Conservation (phyloP, 768 basidiomycete species). For the Tylopilus felleus region DNA sequence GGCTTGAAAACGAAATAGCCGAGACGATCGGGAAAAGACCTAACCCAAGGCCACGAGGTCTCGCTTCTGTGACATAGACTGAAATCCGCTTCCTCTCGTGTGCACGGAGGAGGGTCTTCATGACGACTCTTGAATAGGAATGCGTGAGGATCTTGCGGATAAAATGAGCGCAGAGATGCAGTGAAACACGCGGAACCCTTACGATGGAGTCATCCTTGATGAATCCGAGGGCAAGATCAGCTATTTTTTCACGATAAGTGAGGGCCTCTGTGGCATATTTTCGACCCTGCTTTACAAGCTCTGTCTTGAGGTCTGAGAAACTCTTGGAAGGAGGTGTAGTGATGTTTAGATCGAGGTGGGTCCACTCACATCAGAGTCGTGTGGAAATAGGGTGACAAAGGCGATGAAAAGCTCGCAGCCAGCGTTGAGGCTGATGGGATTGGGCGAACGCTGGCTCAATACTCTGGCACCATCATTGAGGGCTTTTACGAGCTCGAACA, state of each 20-base stretch:
- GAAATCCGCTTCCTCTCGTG: conserved; percentile 91
- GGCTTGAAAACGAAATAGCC: conserved; percentile 3
- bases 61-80: conserved; percentile 96
- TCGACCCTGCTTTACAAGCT: conserved; percentile 78
- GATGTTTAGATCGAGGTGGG: conserved; percentile 10
- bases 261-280: conserved; percentile 76
- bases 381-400: conserved; percentile 81
- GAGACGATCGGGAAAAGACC: conserved; percentile 25
- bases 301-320: conserved; percentile 78
- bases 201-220: conserved; percentile 94
- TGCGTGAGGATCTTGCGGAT: conserved; percentile 84
- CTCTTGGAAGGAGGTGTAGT: conserved; percentile 44
- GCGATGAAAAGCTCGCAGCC: conserved; percentile 89
- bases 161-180: conserved; percentile 13
- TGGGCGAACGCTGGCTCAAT: conserved; percentile 60
- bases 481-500: conserved; percentile 87
- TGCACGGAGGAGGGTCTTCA: conserved; percentile 86
- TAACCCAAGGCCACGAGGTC: conserved; percentile 85
- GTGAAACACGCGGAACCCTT: conserved; percentile 28
- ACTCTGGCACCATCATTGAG: conserved; percentile 71
- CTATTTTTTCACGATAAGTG: conserved; percentile 86
- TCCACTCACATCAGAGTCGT: conserved; percentile 69
- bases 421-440: conserved; percentile 82
- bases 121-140: conserved; percentile 94
- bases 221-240: conserved; percentile 83